These are phyloP conservation scores for Stachybotrys elegans DNA, from an alignment of 2,329 filamentous ascomycete species.

Conservation along the genomic window DNA sequence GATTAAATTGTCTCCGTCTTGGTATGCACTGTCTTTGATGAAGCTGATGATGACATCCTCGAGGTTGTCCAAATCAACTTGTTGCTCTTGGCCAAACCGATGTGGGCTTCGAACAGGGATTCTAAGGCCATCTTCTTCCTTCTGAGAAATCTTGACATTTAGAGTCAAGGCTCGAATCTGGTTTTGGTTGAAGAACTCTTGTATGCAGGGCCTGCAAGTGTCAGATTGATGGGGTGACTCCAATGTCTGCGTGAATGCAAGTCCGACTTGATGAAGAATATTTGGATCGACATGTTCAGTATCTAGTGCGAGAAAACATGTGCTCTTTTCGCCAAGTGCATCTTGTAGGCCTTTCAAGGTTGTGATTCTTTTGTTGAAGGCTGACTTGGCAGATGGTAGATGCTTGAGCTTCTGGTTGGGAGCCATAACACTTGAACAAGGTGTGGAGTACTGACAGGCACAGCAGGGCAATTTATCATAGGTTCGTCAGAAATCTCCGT, in stretches of 20 bases:
- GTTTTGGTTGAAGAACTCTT: slow-evolving; percentile 4
- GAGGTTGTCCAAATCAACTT: not conserved
- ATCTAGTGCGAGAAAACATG: slow-evolving; percentile 9
- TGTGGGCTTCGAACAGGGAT: slow-evolving; percentile 8
- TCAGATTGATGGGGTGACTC: not conserved
- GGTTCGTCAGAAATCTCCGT: no score
- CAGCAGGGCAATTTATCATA: no score
- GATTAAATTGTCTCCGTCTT: not conserved
- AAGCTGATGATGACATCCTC: slow-evolving; percentile 6
- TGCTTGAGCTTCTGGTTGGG: no score
- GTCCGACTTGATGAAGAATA: slow-evolving; percentile 12
- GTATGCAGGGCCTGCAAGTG: slow-evolving; percentile 1
- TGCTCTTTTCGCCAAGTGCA: slow-evolving; percentile 1
- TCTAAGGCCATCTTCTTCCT: not conserved
- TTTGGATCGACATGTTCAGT: slow-evolving; percentile 8
- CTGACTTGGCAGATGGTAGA: no score
- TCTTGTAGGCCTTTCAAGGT: slow-evolving; percentile 1
- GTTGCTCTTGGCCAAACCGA: slow-evolving; percentile 9
- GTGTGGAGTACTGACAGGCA: no score
- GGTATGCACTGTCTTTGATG: not conserved
- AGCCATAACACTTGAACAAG: no score
- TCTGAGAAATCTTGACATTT: slow-evolving; percentile 2
- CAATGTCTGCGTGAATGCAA: slow-evolving; percentile 7
- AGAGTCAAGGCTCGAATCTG: slow-evolving; percentile 5
- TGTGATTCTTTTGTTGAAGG: slow-evolving; percentile 9